phyloP scores from a whole-genome alignment of 1,139 yeast genomes.

The Wickerhamomyces sp. region DNA sequence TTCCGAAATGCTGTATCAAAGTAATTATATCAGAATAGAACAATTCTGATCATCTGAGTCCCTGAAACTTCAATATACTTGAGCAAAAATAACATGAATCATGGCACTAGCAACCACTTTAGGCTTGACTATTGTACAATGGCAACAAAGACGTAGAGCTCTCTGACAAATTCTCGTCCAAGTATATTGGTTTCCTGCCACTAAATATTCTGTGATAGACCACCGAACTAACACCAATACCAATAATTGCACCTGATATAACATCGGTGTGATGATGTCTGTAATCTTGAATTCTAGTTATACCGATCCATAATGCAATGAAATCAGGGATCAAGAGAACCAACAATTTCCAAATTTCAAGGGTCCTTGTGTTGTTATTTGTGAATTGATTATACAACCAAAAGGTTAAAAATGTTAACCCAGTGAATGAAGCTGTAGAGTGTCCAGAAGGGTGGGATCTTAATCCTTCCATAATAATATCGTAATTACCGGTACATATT shows the following conservation, averaged over 20 bases:
- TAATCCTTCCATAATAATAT: conserved; percentile 55
- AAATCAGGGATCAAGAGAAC: conserved; percentile 32
- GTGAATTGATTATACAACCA: conserved; percentile 60
- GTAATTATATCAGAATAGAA: no score
- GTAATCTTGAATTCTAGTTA: conserved; percentile 66
- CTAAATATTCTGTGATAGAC: conserved; percentile 41
- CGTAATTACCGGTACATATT: conserved; percentile 42
- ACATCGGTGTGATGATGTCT: conserved; percentile 74
- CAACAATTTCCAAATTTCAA: conserved; percentile 32
- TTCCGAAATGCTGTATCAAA: no score
- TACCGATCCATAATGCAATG: conserved; percentile 48
- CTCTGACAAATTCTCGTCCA: conserved; percentile 4
- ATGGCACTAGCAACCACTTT: no score
- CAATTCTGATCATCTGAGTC: no score
- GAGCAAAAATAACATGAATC: no score
- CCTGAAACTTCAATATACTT: no score
- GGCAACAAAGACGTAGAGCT: background rate
- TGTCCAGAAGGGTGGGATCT: conserved; percentile 84
- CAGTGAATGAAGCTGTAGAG: conserved; percentile 63
- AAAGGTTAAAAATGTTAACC: conserved; percentile 54
- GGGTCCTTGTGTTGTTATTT: conserved; percentile 17
- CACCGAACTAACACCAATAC: conserved; percentile 42
- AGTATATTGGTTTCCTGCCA: conserved; percentile 14
- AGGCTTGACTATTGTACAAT: background rate
- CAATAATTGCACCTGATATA: conserved; percentile 50